Evolutionary conservation across 768 basidiomycete genomes (phyloP), one percentile per base, ranked within the genome.

Genomic region (Russula lepida): DNA sequence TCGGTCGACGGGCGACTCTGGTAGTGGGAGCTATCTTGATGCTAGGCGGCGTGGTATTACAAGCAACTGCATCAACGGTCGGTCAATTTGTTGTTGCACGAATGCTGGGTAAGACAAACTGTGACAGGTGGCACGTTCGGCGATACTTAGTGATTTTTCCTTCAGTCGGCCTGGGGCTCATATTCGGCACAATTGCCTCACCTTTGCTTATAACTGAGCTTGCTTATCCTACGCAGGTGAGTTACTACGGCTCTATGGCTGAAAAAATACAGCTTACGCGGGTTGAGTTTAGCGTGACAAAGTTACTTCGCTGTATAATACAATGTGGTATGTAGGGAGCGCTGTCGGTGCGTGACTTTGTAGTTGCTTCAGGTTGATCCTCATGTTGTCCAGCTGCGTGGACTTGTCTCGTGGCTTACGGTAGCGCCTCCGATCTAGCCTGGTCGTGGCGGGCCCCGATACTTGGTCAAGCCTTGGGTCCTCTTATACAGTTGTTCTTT

Each of bases 291-390:
- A 75, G 73, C 72, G 74, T 43, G 84, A 80, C 3, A 81, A 83
- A 70, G 73, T 84, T 23, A 84, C 82, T 17, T 80, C 84, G 11
- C 69, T 84, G 58, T 89, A 84, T 71, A 89, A 90, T 72, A 78
- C 84, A 0, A 79, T 78, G 52, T 90, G 88, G 88, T 89, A 89
- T 70, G 67, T 85, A 37, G 88, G 89, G 11, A 84, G 84, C 62
- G 84, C 88, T 60, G 71, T 84, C 41, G 81, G 83, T 69, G 50
- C 58, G 63, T 80, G 25, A 46, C 12, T 25, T 30, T 15, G 1
- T 75, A 73, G 74, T 74, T 67, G 49, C 69, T 66, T 41, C 27
- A 3, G 25, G 33, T 23, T 27, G 27, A n/a, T 28, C 35, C 47
- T 43, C 32, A 41, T 35, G 15, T 17, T 27, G 6, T 41, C 43